A percentile compares a stretch with the other conserved stretches of the same genome.
phyloP scores from a whole-genome alignment of 2,329 filamentous ascomycete genomes.

The Pyrenochaeta sp. region DNA sequence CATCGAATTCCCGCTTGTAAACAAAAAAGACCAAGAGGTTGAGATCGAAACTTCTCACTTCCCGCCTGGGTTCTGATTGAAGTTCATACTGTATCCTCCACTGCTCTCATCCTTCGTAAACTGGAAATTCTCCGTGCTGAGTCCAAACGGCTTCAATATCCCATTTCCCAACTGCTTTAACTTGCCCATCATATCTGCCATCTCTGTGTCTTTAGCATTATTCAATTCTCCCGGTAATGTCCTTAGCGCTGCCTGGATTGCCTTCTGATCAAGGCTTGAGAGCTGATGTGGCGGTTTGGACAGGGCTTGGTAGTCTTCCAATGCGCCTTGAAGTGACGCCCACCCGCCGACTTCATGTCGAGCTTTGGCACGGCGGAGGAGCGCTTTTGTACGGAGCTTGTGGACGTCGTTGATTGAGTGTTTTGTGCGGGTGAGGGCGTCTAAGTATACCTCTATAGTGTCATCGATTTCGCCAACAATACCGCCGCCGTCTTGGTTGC shows the following conservation, averaged over 20 bases:
- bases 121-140: slow-evolving; percentile 94
- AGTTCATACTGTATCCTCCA: slow-evolving; percentile 95
- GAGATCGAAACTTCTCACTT: slow-evolving; percentile 3
- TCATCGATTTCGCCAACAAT: slow-evolving; percentile 70
- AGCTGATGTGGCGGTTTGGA: slow-evolving; percentile 66
- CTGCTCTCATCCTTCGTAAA: slow-evolving; percentile 90
- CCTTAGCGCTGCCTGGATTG: slow-evolving; percentile 72
- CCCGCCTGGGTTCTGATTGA: slow-evolving; percentile 59
- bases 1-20: no score
- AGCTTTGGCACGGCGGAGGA: slow-evolving; percentile 80
- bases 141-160: slow-evolving; percentile 88
- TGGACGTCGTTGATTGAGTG: slow-evolving; percentile 67
- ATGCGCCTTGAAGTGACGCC: slow-evolving; percentile 79
- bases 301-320: slow-evolving; percentile 80
- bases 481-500: slow-evolving; percentile 60
- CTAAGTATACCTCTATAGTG: slow-evolving; percentile 40
- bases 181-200: slow-evolving; percentile 98
- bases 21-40: neutral
- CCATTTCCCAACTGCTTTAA: slow-evolving; percentile 92
- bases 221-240: slow-evolving; percentile 74
- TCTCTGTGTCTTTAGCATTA: slow-evolving; percentile 83
- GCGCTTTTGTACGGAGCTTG: slow-evolving; percentile 81
- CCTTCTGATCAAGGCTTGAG: slow-evolving; percentile 69
- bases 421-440: slow-evolving; percentile 39
- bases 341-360: slow-evolving; percentile 77